phyloP scores from a whole-genome alignment of 345 rosid genomes.

The Ailanthus altissimus region DNA sequence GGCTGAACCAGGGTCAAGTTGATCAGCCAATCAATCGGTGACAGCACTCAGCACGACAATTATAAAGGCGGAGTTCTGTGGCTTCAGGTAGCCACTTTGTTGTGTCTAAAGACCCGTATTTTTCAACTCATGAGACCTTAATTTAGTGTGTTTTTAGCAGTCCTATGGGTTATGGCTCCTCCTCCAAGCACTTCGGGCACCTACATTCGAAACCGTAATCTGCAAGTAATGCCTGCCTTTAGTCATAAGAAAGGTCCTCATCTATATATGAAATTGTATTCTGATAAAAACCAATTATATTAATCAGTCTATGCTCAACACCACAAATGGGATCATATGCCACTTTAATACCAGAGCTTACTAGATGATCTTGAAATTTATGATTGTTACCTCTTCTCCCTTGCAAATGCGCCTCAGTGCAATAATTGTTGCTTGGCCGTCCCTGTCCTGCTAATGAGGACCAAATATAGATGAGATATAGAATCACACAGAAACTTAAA shows the following conservation, averaged over 20 bases:
- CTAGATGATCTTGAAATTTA: neutral
- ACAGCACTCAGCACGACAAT: neutral
- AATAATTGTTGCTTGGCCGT: conserved; percentile 81
- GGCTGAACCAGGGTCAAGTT: too few species aligned
- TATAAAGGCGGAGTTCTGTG: neutral
- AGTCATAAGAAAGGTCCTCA: conserved; percentile 68
- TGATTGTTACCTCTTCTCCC: conserved; percentile 74
- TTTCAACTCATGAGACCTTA: neutral
- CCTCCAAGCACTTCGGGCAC: conserved; percentile 65
- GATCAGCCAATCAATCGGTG: neutral
- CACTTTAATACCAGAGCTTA: neutral
- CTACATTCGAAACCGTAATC: conserved; percentile 84
- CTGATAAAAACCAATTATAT: conserved; percentile 36
- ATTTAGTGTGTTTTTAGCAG: neutral
- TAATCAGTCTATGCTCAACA: neutral
- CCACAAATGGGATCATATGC: neutral
- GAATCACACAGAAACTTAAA: conserved; percentile 1
- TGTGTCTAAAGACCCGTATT: neutral
- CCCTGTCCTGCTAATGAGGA: conserved; percentile 62
- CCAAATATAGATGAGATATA: neutral
- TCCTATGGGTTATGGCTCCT: conserved; percentile 19
- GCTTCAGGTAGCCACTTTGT: neutral
- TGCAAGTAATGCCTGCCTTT: conserved; percentile 64
- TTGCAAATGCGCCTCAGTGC: conserved; percentile 52
- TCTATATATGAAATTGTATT: conserved; percentile 82